Base-by-base conservation (phyloP, 192 early-diverging fungal genomes). In the Entophlyctis helioformis region DNA sequence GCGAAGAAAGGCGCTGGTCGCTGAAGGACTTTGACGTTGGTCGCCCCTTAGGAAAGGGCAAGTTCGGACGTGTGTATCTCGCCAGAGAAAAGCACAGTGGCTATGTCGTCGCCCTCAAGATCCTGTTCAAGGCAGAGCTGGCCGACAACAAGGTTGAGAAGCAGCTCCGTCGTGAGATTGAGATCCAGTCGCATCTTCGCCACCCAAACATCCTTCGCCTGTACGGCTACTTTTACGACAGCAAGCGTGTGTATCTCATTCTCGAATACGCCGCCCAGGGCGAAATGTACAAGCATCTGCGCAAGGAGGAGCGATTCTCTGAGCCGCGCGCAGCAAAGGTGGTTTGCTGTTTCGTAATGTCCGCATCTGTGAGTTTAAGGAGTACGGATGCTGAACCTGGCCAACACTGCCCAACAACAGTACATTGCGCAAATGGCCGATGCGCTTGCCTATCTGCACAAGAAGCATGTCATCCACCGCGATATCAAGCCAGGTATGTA, bases 211-310 rank as follows among this genome's bases (percentile, higher is more conserved):
- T 98, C 51, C 69, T 98, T 11, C 72, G 94, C n/a, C 64, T 98
- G 10, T 92, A 82, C 50, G 91, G 89, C 2, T 96, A 93, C 57
- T 98, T 98, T 59, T 85, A 96, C 66, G 94, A 98, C 49, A 71
- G 78, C 34, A 92, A 85, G 46, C 76, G 88, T 16, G 84, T 96
- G 1, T 94, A 87, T 49, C 56, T 98, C 46, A 91, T 98, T 21
- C 72, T 98, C 1, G 94, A 98, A 58, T 96, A 88, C 57, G 94
- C 94, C n/a, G 80, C 85, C 11, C 72, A 83, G 27, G 94, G 94
- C 10, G 94, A 96, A 64, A 54, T 98, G 53, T 96, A 90, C 72
- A 85, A 85, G 56, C 67, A 78, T 43, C 63, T 97, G 38, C 67
- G 74, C 52, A 80, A 78, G 50, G 56, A 76, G 22, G 63, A 59